Conservation (phyloP, 805 yeast species). For the Yamadazyma kitorensis region DNA sequence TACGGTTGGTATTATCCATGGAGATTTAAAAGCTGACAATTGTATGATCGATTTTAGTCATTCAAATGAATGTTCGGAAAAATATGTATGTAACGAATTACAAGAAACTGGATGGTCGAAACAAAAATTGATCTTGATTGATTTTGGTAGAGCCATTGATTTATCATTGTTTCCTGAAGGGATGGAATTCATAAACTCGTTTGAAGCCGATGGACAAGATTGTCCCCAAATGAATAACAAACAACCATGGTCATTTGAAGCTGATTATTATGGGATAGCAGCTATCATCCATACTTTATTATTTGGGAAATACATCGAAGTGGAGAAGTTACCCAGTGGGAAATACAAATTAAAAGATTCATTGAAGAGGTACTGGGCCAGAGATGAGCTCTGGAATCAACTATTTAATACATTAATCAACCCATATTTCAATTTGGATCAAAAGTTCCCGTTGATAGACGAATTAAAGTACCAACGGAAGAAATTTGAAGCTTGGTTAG, state of each 20-base stretch:
- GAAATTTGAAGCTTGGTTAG: slow-evolving; percentile 44
- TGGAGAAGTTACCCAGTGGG: slow-evolving; percentile 23
- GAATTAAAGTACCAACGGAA: slow-evolving; percentile 31
- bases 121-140: slow-evolving; percentile 64
- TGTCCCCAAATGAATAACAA: slow-evolving; percentile 66
- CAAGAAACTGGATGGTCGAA: slow-evolving; percentile 46
- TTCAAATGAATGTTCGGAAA: slow-evolving; percentile 3
- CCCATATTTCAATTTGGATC: slow-evolving; percentile 35
- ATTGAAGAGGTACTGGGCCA: slow-evolving; percentile 74
- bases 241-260: slow-evolving; percentile 71
- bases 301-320: slow-evolving; percentile 63
- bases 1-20: slow-evolving; percentile 66
- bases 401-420: slow-evolving; percentile 65
- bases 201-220: slow-evolving; percentile 65
- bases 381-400: slow-evolving; percentile 60
- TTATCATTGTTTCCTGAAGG: slow-evolving; percentile 47
- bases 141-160: slow-evolving; percentile 81
- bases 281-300: slow-evolving; percentile 68
- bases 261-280: slow-evolving; percentile 83
- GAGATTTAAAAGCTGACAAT: slow-evolving; percentile 83
- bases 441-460: slow-evolving; percentile 39
- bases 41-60: slow-evolving; percentile 64
- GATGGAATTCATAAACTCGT: slow-evolving; percentile 55
- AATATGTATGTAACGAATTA: slow-evolving; percentile 9
- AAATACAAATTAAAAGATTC: slow-evolving; percentile 38